Evolutionary conservation across 371 early-diverging fungal genomes (phyloP).

Genomic region (Mortierella polycephala): DNA sequence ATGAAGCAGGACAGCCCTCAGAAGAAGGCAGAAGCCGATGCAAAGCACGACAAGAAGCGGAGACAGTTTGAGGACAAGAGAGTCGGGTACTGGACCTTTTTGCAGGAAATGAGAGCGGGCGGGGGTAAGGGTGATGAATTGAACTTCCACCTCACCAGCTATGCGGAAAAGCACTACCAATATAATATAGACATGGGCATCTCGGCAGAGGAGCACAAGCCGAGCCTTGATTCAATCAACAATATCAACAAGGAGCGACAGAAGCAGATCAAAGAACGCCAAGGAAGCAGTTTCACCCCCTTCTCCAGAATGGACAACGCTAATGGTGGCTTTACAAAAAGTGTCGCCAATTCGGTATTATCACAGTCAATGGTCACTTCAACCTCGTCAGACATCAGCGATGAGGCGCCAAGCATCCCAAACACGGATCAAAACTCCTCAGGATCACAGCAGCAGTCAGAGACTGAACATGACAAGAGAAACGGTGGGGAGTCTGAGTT

Average conservation of each 20-base stretch:
- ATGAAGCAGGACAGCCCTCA: constrained; percentile 56
- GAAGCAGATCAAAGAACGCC: constrained; percentile 60
- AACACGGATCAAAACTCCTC: constrained; percentile 8
- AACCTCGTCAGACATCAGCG: constrained; percentile 7
- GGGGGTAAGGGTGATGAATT: constrained; percentile 76
- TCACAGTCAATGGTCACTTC: constrained; percentile 8
- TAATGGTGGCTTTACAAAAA: constrained; percentile 24
- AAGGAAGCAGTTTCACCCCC: constrained; percentile 50
- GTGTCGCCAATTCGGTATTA: background rate
- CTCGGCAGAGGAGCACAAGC: constrained; percentile 38
- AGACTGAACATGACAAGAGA: background rate
- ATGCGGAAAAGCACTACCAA: constrained; percentile 66
- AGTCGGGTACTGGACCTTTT: constrained; percentile 72
- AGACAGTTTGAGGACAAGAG: constrained; percentile 71
- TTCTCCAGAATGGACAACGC: constrained; percentile 23
- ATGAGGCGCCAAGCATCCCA: constrained; percentile 15
- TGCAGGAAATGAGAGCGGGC: constrained; percentile 71
- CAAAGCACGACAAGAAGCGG: constrained; percentile 60
- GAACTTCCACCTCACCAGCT: constrained; percentile 64
- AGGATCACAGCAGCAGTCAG: constrained; percentile 7
- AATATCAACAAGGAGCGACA: constrained; percentile 53
- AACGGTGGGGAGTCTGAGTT: constrained; percentile 11
- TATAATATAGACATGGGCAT: constrained; percentile 36
- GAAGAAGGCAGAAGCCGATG: constrained; percentile 61
- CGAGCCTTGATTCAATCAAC: constrained; percentile 53